Conservation (phyloP, 2,329 filamentous ascomycete species). For the Neoscytalidium dimidiatum region DNA sequence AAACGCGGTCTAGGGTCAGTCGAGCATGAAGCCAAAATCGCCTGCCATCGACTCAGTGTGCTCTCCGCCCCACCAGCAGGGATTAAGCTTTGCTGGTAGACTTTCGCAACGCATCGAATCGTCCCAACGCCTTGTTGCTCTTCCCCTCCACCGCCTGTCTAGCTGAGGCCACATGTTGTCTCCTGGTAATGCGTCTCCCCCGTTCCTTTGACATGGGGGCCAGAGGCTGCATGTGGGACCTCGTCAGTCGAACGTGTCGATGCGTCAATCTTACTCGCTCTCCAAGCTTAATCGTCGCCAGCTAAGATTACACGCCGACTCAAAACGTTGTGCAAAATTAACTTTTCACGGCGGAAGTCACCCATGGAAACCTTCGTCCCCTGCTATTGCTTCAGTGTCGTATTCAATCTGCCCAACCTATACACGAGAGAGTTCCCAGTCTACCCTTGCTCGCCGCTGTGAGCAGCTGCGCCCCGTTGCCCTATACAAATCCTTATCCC, state of each 20-base stretch:
- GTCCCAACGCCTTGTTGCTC: background rate
- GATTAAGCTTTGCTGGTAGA: background rate
- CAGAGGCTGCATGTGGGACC: too few species aligned
- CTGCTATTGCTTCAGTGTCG: constrained; percentile 1
- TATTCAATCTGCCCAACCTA: constrained; percentile 17
- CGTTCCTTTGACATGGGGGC: background rate
- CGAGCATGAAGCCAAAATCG: background rate
- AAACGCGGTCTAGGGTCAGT: background rate
- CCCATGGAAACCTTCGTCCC: background rate
- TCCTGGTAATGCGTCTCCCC: background rate
- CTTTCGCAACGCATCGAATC: background rate
- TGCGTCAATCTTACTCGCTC: background rate
- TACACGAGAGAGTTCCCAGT: background rate
- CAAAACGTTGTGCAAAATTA: background rate
- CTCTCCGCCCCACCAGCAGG: background rate
- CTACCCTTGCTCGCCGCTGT: background rate
- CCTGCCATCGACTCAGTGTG: background rate
- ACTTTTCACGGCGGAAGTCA: background rate
- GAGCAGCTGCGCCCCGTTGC: constrained; percentile 1
- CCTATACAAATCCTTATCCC: background rate
- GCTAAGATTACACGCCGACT: background rate
- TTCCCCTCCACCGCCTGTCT: background rate
- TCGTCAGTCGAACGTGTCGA: background rate
- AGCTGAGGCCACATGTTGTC: background rate
- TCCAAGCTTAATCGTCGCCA: background rate